Percentiles rank a stretch among this genome's conserved stretches.
phyloP scores from a whole-genome alignment of 768 basidiomycete genomes.

The Hericium erinaceus region DNA sequence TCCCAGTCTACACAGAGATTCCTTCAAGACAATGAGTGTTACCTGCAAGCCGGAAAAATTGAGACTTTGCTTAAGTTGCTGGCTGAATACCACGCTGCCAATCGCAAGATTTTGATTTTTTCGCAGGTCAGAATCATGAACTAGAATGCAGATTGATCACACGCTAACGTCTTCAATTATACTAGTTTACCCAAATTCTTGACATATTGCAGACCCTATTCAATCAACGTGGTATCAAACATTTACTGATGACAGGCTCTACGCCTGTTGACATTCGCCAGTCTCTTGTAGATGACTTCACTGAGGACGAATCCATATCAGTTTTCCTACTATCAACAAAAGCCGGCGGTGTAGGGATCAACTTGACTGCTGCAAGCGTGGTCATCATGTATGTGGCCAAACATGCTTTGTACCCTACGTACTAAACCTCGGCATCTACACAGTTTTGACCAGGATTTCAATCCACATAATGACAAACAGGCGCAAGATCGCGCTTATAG shows the following conservation, averaged over 20 bases:
- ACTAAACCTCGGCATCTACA: conserved; percentile 4
- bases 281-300: conserved; percentile 91
- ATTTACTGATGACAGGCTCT: conserved; percentile 80
- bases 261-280: conserved; percentile 93
- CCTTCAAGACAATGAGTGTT: conserved; percentile 64
- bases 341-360: conserved; percentile 95
- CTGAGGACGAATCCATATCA: conserved; percentile 71
- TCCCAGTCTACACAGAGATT: conserved; percentile 64
- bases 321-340: conserved; percentile 90
- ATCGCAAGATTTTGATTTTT: conserved; percentile 84
- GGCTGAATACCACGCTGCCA: conserved; percentile 51
- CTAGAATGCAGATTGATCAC: not conserved
- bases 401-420: not conserved
- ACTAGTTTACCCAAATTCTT: conserved; percentile 88
- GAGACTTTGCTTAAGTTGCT: conserved; percentile 64
- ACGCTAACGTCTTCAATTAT: not conserved
- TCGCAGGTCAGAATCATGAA: conserved; percentile 55
- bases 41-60: conserved; percentile 85
- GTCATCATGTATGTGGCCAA: conserved; percentile 67
- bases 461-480: conserved; percentile 95
- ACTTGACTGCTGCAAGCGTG: conserved; percentile 89
- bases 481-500: conserved; percentile 97
- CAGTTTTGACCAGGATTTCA: conserved; percentile 97
- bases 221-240: conserved; percentile 61
- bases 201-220: conserved; percentile 86